Evolutionary conservation across 495 filamentous ascomycete species (phyloP), one percentile per base, ranked within the genome.

Genomic region (Aspergillus mulundensis): DNA sequence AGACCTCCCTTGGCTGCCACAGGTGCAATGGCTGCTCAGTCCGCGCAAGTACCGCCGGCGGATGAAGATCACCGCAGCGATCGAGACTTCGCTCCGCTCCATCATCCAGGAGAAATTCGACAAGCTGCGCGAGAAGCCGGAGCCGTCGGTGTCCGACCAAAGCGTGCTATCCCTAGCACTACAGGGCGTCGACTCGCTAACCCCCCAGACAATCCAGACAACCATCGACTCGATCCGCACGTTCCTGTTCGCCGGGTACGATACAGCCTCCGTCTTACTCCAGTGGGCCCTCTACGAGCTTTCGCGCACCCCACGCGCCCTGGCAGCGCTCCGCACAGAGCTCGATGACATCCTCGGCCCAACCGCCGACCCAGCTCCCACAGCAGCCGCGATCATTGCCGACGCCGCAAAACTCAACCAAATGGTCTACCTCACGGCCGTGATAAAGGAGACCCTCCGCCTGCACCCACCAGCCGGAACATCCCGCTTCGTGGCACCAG

Each of bases 381-480:
- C 58, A 5, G 32, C 39, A 19, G 24, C 53, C 14, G 49, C 20
- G 28, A 25, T 61, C 12, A 20, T 56, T 14, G 49, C 45, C 14
- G 61, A 54, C 1, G 54, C 34, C 6, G 53, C 36, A 5, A n/a
- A 54, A 7, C 57, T 81, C n/a, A 69, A 72, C 40, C 50, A 65
- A 34, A 56, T 81, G 30, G 60, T 66, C 0, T 82, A 76, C 54
- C 74, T 72, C 0, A 45, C 68, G 0, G 78, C 77, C 1, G 67
- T 82, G 1, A 73, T 82, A 54, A 81, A 77, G 53, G 79, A 81
- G 48, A 68, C 70, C 0, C 55, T 81, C 7, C 69, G 78, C 0
- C 39, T 81, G 1, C 73, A 68, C 54, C 70, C 78, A 5, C 71
- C 76, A 0, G 73, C 74, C 0, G 74, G 62, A 7, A 70, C 67